Base-by-base conservation (phyloP, 1,284 basidiomycete species). In the Marasmius sp. region DNA sequence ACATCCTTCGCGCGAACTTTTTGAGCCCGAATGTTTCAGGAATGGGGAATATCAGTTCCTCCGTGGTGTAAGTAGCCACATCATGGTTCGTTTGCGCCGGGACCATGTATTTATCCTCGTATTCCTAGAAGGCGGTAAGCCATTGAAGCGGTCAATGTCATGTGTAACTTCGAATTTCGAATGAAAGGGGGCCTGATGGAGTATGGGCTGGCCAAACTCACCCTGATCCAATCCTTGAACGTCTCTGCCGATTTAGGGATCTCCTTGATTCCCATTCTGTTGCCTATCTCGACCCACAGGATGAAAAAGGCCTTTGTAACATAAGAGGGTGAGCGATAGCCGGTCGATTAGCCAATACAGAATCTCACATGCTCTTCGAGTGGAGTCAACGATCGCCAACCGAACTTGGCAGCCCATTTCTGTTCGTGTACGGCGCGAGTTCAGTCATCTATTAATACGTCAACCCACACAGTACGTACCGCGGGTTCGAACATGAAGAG, bases 81-180 rank as follows among this genome's bases (percentile, higher is more conserved):
- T 73, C 69, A 43, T 72, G 68, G 62, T 81, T 82, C 2, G 71
- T 72, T 57, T 76, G 57, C 2, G 75, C 73, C 10, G 80, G 79
- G 1, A 79, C 63, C 79, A 82, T 79, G 57, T 73, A 51, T 6
- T 62, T 62, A 50, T 72, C 62, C 65, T 81, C 80, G 60, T 82
- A 83, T 36, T 54, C 52, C 52, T 54, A 50, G 14, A 37, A 47
- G 7, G 34, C 4, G 37, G 33, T 16, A 37, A 16, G n/a, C 12
- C 12, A 6, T 3, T 14, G 11, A 8, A 27, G 20, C 27, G 27
- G 27, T 27, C 27, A 27, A 27, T 27, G 5, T 27, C 27, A 33
- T 33, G 27, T 27, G 27, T 5, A 27, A 27, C 14, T 52, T 37
- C 16, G n/a, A 16, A 14, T 27, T 27, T 27, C 27, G 20, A 18